These are phyloP conservation scores for Tylopilus rubrobrunneus DNA, from an alignment of 768 basidiomycete species.

Conservation along the genomic window DNA sequence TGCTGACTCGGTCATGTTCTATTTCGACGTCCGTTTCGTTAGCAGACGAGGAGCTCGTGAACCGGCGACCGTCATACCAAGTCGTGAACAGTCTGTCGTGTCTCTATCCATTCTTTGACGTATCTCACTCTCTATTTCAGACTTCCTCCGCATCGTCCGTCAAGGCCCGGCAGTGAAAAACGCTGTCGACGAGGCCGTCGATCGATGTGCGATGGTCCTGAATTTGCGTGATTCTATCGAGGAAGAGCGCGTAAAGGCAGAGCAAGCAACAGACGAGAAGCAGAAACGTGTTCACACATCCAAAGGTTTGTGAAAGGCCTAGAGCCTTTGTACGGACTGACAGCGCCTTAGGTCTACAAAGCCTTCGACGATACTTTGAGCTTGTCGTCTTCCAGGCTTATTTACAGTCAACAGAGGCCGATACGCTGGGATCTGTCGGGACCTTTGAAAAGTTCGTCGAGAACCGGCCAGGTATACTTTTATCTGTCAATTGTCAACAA, in stretches of 20 bases:
- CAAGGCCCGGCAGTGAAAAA: slow-evolving; percentile 84
- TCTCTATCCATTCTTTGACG: not conserved
- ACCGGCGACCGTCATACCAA: slow-evolving; percentile 66
- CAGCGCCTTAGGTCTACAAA: slow-evolving; percentile 57
- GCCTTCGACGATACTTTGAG: slow-evolving; percentile 80
- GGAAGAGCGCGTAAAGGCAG: slow-evolving; percentile 69
- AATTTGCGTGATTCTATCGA: slow-evolving; percentile 91
- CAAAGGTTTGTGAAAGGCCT: slow-evolving; percentile 49
- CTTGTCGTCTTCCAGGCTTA: slow-evolving; percentile 90
- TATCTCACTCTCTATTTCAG: slow-evolving; percentile 27
- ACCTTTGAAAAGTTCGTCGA: slow-evolving; percentile 81
- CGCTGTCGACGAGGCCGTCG: slow-evolving; percentile 83
- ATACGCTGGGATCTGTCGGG: slow-evolving; percentile 72
- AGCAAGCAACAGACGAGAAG: slow-evolving; percentile 69
- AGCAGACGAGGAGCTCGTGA: slow-evolving; percentile 27
- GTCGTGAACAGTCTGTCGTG: slow-evolving; percentile 84
- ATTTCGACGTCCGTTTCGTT: slow-evolving; percentile 33
- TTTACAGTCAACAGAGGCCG: slow-evolving; percentile 73
- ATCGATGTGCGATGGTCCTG: slow-evolving; percentile 76
- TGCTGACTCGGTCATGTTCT: slow-evolving; percentile 40
- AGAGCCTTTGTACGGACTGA: slow-evolving; percentile 2
- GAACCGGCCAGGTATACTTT: slow-evolving; percentile 67
- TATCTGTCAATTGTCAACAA: not conserved
- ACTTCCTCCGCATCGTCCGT: slow-evolving; percentile 80
- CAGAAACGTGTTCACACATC: slow-evolving; percentile 64